Conservation (phyloP, 2,329 filamentous ascomycete genomes). For the Zarea fungicola region DNA sequence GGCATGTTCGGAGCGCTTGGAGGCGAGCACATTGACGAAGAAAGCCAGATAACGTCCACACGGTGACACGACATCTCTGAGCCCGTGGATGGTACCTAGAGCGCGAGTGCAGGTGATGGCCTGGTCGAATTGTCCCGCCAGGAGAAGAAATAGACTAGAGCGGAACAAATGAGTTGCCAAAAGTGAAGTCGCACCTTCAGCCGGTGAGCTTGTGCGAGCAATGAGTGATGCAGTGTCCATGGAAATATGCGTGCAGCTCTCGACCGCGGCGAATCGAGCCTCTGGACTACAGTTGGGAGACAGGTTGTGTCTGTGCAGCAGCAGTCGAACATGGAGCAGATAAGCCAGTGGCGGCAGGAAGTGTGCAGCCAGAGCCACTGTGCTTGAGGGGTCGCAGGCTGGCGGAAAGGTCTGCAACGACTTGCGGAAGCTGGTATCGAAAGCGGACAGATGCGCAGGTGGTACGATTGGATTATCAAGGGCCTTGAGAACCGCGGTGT, state of each 20-base stretch:
- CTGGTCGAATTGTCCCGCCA: conserved; percentile 66
- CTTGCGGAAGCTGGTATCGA: conserved; percentile 73
- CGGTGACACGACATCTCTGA: conserved; percentile 65
- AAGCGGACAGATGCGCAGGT: conserved; percentile 63
- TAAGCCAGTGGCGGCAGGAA: conserved; percentile 71
- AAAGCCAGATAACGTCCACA: conserved; percentile 80
- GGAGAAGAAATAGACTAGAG: conserved; percentile 72
- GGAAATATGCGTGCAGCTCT: conserved; percentile 68
- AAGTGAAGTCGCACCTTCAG: conserved; percentile 65
- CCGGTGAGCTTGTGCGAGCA: conserved; percentile 55
- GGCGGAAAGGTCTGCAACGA: conserved; percentile 73
- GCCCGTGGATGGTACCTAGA: conserved; percentile 63
- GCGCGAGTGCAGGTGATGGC: conserved; percentile 70
- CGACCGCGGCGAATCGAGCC: conserved; percentile 65
- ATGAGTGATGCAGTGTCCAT: conserved; percentile 76
- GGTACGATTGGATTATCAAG: conserved; percentile 64
- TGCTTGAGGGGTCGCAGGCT: conserved; percentile 62
- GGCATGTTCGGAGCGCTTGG: conserved; percentile 44
- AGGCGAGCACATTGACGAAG: conserved; percentile 65
- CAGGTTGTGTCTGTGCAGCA: conserved; percentile 86
- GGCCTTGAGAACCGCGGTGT: conserved; percentile 66
- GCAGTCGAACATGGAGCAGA: conserved; percentile 75
- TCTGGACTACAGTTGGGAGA: conserved; percentile 62
- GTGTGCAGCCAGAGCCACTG: conserved; percentile 64
- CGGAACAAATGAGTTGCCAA: conserved; percentile 84